Evolutionary conservation across 139 green algal species (phyloP), one percentile per base, ranked within the genome.

Genomic region (Auxenochlorella protothecoides): DNA sequence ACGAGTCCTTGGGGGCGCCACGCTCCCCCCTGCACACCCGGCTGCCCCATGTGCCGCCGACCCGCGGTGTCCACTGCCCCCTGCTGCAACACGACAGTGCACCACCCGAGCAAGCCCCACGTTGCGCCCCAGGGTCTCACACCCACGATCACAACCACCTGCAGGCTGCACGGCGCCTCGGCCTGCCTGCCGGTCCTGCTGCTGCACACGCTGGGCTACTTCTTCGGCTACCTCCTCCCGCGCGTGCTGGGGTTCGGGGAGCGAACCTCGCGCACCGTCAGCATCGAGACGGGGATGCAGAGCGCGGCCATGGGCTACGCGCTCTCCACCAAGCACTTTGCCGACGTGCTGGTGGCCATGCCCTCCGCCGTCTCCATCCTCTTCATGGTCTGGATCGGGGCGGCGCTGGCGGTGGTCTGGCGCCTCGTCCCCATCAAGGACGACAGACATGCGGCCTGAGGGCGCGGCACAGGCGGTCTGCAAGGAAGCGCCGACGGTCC

Each of bases 311-410:
- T 94, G 70, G 89, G 88, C 16, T 90, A 89, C 69, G 71, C 89
- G 6, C 76, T 94, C 10, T 85, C 85, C 10, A 76, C 83, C 71
- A 80, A 83, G 65, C 87, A 94, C 79, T 93, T 94, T 63, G n/a
- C 73, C 4, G 85, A 93, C 80, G 71, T 84, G 2, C 66, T 93
- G 69, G 87, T 91, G 65, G 79, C 81, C 12, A 85, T 89, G 52
- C 85, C 85, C 4, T 85, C 77, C 52, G 86, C 85, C 6, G 82
- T 89, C 52, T 55, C 12, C 62, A 74, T 78, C n/a, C 55, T 78
- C 6, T 55, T 82, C 65, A 82, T 78, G 77, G 77, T 79, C 11
- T 76, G 69, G 73, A 72, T 79, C 4, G 78, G 78, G 15, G 70
- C 78, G 11, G 72, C 68, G 57, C 73, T 83, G 53, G 78, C 78